These are phyloP conservation scores for Ambrosia artemisiifolia DNA, from an alignment of 129 eudicot species.

Conservation along the genomic window DNA sequence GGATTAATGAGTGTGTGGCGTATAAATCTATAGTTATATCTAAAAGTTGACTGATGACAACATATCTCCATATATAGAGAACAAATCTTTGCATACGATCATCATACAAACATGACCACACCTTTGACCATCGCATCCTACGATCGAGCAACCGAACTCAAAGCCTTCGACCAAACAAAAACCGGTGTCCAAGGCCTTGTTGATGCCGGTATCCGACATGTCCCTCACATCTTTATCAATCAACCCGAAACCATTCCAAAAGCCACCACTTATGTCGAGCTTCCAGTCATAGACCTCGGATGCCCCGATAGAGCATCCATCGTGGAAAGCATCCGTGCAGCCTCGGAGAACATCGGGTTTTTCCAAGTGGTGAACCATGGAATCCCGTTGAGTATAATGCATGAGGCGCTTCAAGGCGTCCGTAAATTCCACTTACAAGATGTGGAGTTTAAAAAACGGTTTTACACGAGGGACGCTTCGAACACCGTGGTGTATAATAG, in stretches of 20 bases:
- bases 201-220: constrained; percentile 36
- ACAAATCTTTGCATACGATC: neutral
- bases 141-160: constrained; percentile 35
- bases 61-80: neutral
- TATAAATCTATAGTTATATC: too few relatives aligned
- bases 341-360: constrained; percentile 40
- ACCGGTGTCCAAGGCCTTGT: constrained; percentile 56
- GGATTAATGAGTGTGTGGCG: too few relatives aligned
- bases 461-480: too few relatives aligned
- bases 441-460: too few relatives aligned
- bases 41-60: neutral
- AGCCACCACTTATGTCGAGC: constrained; percentile 15
- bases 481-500: too few relatives aligned
- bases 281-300: constrained; percentile 41
- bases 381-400: constrained; percentile 34
- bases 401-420: constrained; percentile 37
- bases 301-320: constrained; percentile 17
- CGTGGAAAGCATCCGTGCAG: constrained; percentile 24
- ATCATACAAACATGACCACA: constrained; percentile 18
- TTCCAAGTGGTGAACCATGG: constrained; percentile 61
- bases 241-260: constrained; percentile 33
- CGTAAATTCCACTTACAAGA: neutral
- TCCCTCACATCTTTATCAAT: constrained; percentile 46
- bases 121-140: neutral
- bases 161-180: constrained; percentile 47